A percentile compares a stretch with the other conserved stretches of the same genome.
phyloP scores from a whole-genome alignment of 306 rosid species.

The Hylodesmum podocarpum region DNA sequence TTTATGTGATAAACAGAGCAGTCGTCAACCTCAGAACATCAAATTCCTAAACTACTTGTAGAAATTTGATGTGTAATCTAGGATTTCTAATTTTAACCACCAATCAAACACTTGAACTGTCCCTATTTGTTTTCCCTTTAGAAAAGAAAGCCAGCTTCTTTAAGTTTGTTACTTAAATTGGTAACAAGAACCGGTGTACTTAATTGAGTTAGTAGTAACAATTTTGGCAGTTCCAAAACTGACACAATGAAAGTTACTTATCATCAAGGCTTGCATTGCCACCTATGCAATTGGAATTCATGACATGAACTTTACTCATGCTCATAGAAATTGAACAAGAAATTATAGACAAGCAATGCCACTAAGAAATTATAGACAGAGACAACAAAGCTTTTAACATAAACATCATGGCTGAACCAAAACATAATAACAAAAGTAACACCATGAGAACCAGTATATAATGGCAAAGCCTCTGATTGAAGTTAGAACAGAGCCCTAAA shows the following conservation, averaged over 20 bases:
- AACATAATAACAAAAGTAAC: background rate
- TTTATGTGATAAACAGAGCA: background rate
- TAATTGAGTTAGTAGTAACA: background rate
- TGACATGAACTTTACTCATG: background rate
- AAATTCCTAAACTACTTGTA: background rate
- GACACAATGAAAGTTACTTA: background rate
- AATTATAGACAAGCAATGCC: background rate
- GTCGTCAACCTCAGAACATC: background rate
- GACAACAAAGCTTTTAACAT: background rate
- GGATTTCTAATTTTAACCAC: background rate
- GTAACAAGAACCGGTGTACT: background rate
- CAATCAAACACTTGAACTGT: background rate
- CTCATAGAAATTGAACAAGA: background rate
- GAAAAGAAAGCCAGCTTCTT: background rate
- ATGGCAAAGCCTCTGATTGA: background rate
- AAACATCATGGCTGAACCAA: background rate
- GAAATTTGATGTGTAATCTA: background rate
- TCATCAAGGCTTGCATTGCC: background rate
- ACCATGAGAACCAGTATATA: constrained; percentile 7
- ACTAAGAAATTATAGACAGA: background rate
- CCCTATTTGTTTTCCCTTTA: background rate
- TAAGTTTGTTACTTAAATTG: background rate
- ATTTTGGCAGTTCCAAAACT: background rate
- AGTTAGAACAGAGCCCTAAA: background rate
- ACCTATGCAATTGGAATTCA: background rate